These are phyloP conservation scores for Adenanthera pavonina DNA, from an alignment of 306 rosid species.

Conservation along the genomic window DNA sequence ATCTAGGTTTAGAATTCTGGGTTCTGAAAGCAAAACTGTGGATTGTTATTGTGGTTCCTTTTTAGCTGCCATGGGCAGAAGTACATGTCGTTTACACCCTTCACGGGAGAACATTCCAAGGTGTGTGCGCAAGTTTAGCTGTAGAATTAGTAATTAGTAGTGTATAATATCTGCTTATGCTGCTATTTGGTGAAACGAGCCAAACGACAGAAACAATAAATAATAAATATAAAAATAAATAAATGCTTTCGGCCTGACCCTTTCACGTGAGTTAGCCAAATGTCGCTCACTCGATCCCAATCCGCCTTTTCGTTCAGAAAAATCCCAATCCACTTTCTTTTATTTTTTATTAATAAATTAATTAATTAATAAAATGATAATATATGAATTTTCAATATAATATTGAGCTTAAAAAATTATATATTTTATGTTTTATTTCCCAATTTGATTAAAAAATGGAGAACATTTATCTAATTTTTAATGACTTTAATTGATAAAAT, in stretches of 20 bases:
- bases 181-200: background rate
- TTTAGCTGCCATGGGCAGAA: background rate
- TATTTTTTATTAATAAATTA: too few species aligned
- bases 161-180: too few species aligned
- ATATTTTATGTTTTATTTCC: too few species aligned
- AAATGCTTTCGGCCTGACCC: background rate
- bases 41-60: background rate
- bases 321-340: too few species aligned
- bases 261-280: background rate
- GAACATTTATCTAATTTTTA: too few species aligned
- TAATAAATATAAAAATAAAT: background rate
- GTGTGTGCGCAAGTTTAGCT: background rate
- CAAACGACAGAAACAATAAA: background rate
- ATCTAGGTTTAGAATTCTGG: background rate
- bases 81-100: background rate
- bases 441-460: too few species aligned
- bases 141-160: too few species aligned
- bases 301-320: too few species aligned
- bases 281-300: background rate
- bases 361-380: too few species aligned
- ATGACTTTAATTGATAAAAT: too few species aligned
- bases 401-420: too few species aligned
- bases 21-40: constrained; percentile 5
- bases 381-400: too few species aligned
- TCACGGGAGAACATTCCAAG: background rate